Evolutionary conservation across 2,329 filamentous ascomycete genomes (phyloP).

Genomic region (Cercospora janseana): DNA sequence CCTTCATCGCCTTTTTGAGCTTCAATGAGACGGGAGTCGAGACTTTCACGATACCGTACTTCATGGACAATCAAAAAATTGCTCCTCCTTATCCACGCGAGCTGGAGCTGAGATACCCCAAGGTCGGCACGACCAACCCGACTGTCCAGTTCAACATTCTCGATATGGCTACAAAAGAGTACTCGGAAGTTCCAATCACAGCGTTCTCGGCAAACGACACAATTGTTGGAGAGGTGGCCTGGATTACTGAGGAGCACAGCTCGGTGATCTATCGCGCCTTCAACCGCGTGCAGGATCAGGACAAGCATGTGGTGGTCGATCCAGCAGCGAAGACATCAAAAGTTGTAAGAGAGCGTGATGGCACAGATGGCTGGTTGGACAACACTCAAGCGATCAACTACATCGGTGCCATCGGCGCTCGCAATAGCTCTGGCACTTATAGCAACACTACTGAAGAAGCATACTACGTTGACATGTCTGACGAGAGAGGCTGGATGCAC

Average conservation of each 20-base stretch:
- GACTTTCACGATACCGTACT: slow-evolving; percentile 66
- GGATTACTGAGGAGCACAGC: slow-evolving; percentile 63
- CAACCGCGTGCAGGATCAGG: slow-evolving; percentile 66
- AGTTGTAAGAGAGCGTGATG: slow-evolving; percentile 57
- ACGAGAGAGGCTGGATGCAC: slow-evolving; percentile 64
- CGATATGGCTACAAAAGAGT: slow-evolving; percentile 49
- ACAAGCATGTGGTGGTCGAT: slow-evolving; percentile 62
- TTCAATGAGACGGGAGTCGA: slow-evolving; percentile 66
- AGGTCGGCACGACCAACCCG: slow-evolving; percentile 66
- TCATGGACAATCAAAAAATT: slow-evolving; percentile 57
- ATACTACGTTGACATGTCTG: slow-evolving; percentile 67
- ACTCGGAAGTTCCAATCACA: slow-evolving; percentile 52
- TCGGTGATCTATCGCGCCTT: slow-evolving; percentile 63
- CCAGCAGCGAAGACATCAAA: slow-evolving; percentile 48
- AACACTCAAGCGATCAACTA: slow-evolving; percentile 58
- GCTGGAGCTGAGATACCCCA: slow-evolving; percentile 65
- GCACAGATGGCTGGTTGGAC: slow-evolving; percentile 61
- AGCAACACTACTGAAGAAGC: slow-evolving; percentile 34
- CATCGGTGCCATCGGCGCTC: slow-evolving; percentile 46
- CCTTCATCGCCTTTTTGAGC: slow-evolving; percentile 55
- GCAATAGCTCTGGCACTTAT: slow-evolving; percentile 29
- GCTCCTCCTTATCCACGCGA: slow-evolving; percentile 63
- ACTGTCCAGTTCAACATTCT: slow-evolving; percentile 62
- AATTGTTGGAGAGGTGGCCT: slow-evolving; percentile 66
- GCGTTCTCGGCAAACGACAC: slow-evolving; percentile 61